A percentile compares a stretch with the other conserved stretches of the same genome.
Evolutionary conservation across 2,329 filamentous ascomycete species (phyloP).

Genomic region (Lecanosticta acicola): DNA sequence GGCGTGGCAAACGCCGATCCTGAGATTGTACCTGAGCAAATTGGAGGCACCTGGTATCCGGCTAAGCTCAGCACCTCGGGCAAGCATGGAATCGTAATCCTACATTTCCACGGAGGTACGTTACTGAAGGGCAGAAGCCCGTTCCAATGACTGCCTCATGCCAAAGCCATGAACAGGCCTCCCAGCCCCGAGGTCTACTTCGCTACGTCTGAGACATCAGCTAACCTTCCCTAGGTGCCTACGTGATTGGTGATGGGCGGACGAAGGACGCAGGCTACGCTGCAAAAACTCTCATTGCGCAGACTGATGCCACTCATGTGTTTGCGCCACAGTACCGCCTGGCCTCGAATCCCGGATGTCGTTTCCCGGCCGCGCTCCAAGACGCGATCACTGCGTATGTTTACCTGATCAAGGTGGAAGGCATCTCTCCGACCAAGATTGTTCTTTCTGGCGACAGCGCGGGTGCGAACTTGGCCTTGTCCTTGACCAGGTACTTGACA

Average conservation of each 20-base stretch:
- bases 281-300: slow-evolving; percentile 33
- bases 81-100: slow-evolving; percentile 32
- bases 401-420: slow-evolving; percentile 40
- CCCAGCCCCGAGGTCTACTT: too few relatives aligned
- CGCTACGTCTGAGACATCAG: too few relatives aligned
- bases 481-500: slow-evolving; percentile 43
- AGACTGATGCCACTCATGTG: slow-evolving; percentile 35
- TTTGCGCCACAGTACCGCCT: slow-evolving; percentile 48
- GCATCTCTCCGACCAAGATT: slow-evolving; percentile 39
- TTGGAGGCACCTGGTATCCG: slow-evolving; percentile 43
- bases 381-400: slow-evolving; percentile 45
- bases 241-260: slow-evolving; percentile 41
- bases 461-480: slow-evolving; percentile 44
- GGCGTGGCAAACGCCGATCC: slow-evolving; percentile 25
- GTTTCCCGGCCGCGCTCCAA: slow-evolving; percentile 49
- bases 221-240: too few relatives aligned
- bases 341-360: slow-evolving; percentile 38
- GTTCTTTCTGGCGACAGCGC: slow-evolving; percentile 47
- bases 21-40: slow-evolving; percentile 33
- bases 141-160: too few relatives aligned
- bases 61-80: slow-evolving; percentile 8
- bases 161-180: too few relatives aligned
- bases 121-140: too few relatives aligned
- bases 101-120: slow-evolving; percentile 49
- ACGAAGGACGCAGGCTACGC: slow-evolving; percentile 31